phyloP scores from a whole-genome alignment of 495 filamentous ascomycete genomes.

The Hapsidospora chrysogenum region DNA sequence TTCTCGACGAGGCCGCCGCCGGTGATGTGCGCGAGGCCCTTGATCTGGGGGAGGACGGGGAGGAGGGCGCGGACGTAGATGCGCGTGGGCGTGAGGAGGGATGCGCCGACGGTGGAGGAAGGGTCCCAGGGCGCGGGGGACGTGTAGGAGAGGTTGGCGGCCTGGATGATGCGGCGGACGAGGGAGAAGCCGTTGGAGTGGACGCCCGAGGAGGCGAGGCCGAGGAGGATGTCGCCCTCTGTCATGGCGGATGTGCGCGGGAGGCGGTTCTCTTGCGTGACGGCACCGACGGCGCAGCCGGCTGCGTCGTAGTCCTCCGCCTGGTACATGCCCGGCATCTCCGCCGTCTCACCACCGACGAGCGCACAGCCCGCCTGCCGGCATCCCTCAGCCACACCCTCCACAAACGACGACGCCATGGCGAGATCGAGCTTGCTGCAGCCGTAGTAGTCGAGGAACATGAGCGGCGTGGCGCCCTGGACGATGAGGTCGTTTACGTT shows the following conservation, averaged over 20 bases:
- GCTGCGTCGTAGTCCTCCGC: conserved; percentile 78
- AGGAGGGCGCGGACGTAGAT: conserved; percentile 70
- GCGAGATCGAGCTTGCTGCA: conserved; percentile 68
- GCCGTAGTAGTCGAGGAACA: conserved; percentile 94
- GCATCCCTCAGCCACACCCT: conserved; percentile 77
- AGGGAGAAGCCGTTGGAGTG: conserved; percentile 96
- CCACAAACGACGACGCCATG: conserved; percentile 64
- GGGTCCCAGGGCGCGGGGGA: conserved; percentile 58
- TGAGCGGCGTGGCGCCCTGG: conserved; percentile 81
- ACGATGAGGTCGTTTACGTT: conserved; percentile 96
- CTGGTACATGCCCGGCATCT: conserved; percentile 88
- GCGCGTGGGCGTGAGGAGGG: conserved; percentile 60
- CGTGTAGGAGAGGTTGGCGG: conserved; percentile 47
- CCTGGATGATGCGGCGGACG: conserved; percentile 69
- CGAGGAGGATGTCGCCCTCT: conserved; percentile 68
- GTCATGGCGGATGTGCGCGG: conserved; percentile 63
- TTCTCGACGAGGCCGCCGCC: conserved; percentile 87
- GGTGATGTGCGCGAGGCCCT: conserved; percentile 92
- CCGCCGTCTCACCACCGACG: conserved; percentile 88
- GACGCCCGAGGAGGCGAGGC: conserved; percentile 62
- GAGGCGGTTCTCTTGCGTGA: conserved; percentile 49
- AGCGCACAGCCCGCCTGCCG: conserved; percentile 69
- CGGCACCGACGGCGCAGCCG: conserved; percentile 72
- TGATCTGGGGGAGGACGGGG: conserved; percentile 44
- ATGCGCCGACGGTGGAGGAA: conserved; percentile 41